These are phyloP conservation scores for Botryotinia globosa DNA, from an alignment of 2,329 filamentous ascomycete genomes.

Conservation along the genomic window DNA sequence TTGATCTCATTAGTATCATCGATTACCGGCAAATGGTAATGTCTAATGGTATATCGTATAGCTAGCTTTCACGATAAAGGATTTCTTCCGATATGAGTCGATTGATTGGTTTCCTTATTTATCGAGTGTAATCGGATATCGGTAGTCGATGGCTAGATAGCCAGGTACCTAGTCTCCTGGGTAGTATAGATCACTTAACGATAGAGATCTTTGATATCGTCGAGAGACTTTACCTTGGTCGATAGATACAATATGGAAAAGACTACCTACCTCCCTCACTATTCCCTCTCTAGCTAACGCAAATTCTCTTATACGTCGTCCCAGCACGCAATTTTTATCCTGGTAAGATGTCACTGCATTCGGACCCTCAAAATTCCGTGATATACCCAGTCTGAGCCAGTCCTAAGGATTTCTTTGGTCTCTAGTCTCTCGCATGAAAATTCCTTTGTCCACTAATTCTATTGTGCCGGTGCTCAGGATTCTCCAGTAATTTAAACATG, in stretches of 20 bases:
- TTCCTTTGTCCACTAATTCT: constrained; percentile 8
- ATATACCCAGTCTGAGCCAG: background rate
- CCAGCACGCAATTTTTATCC: constrained; percentile 13
- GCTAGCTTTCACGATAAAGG: background rate
- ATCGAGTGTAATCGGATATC: background rate
- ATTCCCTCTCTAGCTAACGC: background rate
- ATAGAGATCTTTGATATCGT: background rate
- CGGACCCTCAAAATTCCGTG: background rate
- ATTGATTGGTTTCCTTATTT: background rate
- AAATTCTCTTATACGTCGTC: background rate
- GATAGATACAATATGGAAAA: background rate
- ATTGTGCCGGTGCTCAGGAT: background rate
- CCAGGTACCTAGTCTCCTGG: background rate
- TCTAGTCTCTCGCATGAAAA: background rate
- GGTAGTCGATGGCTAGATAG: background rate
- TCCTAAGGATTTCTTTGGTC: background rate
- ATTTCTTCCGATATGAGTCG: background rate
- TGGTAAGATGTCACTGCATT: background rate
- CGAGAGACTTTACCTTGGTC: background rate
- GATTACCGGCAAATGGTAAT: background rate
- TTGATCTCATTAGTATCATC: background rate
- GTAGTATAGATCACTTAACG: background rate
- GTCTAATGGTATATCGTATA: background rate
- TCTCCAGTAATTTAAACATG: constrained; percentile 12
- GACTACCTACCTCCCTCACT: background rate